Evolutionary conservation across 208 protist species (phyloP), one percentile per base, ranked within the genome.

Genomic region (Leishmania tarentolae): DNA sequence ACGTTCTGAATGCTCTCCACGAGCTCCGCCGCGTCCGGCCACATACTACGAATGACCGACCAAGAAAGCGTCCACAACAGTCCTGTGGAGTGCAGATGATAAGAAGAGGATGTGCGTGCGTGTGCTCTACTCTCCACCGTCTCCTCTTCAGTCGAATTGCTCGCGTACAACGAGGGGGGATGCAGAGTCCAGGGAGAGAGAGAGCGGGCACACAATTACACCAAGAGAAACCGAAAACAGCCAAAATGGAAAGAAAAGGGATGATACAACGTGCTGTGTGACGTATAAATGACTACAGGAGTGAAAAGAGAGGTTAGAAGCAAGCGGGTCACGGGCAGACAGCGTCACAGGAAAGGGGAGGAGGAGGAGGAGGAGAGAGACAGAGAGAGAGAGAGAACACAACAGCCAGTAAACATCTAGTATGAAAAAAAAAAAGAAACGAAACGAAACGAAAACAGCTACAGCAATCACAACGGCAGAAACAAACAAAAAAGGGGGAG

Each of bases 1-100:
- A 59, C 69, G 46, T 76, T 80, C 40, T 56, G 81, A 59, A 61
- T 44, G 42, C 76, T 80, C 44, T 56, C 70, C 40, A 76, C 2
- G 35, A 80, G 76, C 8, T 84, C 61, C 35, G 76, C 69, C 50
- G 80, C 77, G 35, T 44, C 6, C 21, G 31, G 57, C 40, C 53
- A 46, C 19, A 46, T 35, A 77, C 47, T 68, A 59, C 19, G 61
- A 52, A 3, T 50, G 35, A n/a, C 2, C 63, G 9, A 46, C 15
- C 42, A 50, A 52, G 24, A 50, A 50, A 72, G 52, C 8, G 68
- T 72, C 65, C 31, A 42, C 40, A 50, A 37, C 42, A 24, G 21
- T n/a, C 42, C 31, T 42, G 35, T 28, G 37, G 1, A 44, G 37
- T 44, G n/a, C 19, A 11, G 8, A 15, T 72, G 68, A 7, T 9